These are phyloP conservation scores for Xylaria scruposa DNA, from an alignment of 495 filamentous ascomycete genomes.

Conservation along the genomic window DNA sequence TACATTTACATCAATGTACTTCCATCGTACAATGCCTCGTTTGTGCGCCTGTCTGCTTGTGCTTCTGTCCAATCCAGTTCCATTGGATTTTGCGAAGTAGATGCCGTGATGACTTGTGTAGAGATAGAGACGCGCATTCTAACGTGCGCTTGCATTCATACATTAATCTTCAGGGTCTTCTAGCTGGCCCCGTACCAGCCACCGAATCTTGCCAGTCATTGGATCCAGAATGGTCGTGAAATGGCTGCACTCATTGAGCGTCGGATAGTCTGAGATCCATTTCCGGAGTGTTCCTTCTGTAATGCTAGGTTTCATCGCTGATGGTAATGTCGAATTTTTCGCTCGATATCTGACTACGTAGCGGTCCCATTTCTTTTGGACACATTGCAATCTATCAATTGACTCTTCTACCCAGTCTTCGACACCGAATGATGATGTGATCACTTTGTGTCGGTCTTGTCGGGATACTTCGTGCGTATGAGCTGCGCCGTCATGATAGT, in stretches of 20 bases:
- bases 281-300: conserved; percentile 24
- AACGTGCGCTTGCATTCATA: neutral
- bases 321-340: neutral
- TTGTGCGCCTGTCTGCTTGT: neutral
- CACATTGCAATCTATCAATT: conserved; percentile 43
- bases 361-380: conserved; percentile 51
- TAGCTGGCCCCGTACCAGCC: conserved; percentile 9
- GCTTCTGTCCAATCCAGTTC: neutral
- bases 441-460: conserved; percentile 33
- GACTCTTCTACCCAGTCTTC: conserved; percentile 52
- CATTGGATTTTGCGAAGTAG: neutral
- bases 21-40: neutral
- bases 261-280: conserved; percentile 58
- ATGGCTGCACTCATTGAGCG: conserved; percentile 60
- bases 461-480: conserved; percentile 23
- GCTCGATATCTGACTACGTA: conserved; percentile 28
- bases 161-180: neutral
- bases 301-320: conserved; percentile 13
- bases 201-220: conserved; percentile 41
- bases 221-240: conserved; percentile 62
- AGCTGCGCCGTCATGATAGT: neutral
- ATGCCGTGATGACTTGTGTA: neutral
- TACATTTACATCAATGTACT: conserved; percentile 60
- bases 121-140: neutral
- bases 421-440: conserved; percentile 27